phyloP scores from a whole-genome alignment of 352 stramenopile genomes.

The Phytophthora pisi region DNA sequence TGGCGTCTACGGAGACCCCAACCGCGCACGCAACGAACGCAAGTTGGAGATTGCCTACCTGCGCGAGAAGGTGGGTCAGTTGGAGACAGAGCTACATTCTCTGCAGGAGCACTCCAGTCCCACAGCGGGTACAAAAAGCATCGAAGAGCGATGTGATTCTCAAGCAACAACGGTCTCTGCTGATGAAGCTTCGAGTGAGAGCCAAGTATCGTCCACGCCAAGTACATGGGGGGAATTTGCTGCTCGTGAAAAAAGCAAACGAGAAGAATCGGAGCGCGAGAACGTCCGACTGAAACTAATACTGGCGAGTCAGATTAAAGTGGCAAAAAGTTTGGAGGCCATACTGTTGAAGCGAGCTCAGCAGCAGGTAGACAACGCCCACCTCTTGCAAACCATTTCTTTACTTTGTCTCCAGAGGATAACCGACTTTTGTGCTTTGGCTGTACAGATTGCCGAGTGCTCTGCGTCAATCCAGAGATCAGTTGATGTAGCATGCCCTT shows the following conservation, averaged over 20 bases:
- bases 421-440: neutral
- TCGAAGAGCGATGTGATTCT: neutral
- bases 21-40: conserved; percentile 32
- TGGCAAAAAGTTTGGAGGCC: conserved; percentile 48
- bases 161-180: neutral
- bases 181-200: neutral
- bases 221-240: conserved; percentile 27
- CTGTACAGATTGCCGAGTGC: conserved; percentile 22
- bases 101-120: conserved; percentile 6
- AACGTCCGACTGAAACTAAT: conserved; percentile 40
- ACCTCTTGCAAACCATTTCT: neutral
- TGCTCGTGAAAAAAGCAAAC: conserved; percentile 6
- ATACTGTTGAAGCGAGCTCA: conserved; percentile 38
- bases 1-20: conserved; percentile 25
- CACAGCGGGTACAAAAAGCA: neutral
- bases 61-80: conserved; percentile 37
- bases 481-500: conserved; percentile 19
- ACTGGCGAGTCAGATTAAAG: conserved; percentile 53
- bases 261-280: conserved; percentile 33
- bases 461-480: conserved; percentile 23
- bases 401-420: neutral
- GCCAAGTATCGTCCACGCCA: neutral
- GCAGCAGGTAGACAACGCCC: conserved; percentile 19
- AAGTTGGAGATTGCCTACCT: conserved; percentile 49
- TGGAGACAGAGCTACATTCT: conserved; percentile 38